These are phyloP conservation scores for Mycena rosella DNA, from an alignment of 768 basidiomycete species.

Conservation along the genomic window DNA sequence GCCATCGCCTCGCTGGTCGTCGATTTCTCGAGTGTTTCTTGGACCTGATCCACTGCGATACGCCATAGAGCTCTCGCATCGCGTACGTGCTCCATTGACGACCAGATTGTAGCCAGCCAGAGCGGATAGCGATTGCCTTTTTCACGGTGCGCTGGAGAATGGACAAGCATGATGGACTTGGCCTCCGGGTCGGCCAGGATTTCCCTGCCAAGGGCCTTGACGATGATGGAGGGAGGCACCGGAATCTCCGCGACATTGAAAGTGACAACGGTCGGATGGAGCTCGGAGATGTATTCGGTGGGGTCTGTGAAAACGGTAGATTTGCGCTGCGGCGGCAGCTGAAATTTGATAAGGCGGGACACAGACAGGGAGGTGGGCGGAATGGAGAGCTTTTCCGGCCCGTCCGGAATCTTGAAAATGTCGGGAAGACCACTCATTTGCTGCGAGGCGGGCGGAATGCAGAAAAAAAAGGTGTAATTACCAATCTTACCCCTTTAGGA, in stretches of 20 bases:
- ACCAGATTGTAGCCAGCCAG: neutral
- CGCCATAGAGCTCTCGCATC: neutral
- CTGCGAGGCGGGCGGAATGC: too few species aligned
- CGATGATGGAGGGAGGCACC: neutral
- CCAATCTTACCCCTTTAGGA: too few species aligned
- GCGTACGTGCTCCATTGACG: neutral
- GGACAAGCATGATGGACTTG: neutral
- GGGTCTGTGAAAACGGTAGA: conserved; percentile 4
- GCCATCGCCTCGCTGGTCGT: conserved; percentile 5
- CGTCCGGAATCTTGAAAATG: conserved; percentile 5
- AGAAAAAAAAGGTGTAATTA: too few species aligned
- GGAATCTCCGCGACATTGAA: conserved; percentile 1
- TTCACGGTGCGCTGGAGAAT: neutral
- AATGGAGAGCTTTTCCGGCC: neutral
- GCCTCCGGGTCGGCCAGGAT: neutral
- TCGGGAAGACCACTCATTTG: conserved; percentile 14
- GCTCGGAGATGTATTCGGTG: conserved; percentile 7
- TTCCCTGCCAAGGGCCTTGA: neutral
- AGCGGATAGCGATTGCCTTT: neutral
- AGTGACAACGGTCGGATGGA: neutral
- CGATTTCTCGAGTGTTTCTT: neutral
- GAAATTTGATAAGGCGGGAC: neutral
- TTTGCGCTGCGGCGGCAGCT: conserved; percentile 5
- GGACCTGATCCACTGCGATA: neutral
- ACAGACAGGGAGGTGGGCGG: neutral